These are phyloP conservation scores for Cladosporium colombiae DNA, from an alignment of 2,329 filamentous ascomycete genomes.

Conservation along the genomic window DNA sequence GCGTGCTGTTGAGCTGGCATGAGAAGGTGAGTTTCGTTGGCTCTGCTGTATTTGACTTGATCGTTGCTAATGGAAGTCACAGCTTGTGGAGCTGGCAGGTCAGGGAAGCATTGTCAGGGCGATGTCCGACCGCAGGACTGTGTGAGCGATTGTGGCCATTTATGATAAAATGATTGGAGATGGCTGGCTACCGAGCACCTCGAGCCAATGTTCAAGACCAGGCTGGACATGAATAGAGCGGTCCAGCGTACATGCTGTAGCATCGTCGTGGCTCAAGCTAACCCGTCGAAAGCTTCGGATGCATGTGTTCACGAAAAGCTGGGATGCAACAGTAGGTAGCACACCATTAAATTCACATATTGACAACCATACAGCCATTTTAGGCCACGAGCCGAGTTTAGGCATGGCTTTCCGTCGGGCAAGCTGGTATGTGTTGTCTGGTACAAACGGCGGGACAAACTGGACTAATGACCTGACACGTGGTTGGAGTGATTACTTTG, in stretches of 20 bases:
- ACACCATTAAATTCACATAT: not conserved
- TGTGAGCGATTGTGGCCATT: conserved; percentile 51
- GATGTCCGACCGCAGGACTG: conserved; percentile 94
- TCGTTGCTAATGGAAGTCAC: conserved; percentile 15
- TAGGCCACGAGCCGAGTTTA: not conserved
- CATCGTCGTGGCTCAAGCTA: not conserved
- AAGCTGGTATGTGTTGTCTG: not conserved
- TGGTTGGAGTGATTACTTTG: not conserved
- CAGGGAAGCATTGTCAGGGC: conserved; percentile 85
- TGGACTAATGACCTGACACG: not conserved
- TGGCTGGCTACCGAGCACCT: not conserved
- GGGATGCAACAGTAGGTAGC: not conserved
- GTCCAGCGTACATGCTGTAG: not conserved
- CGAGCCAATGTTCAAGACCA: not conserved
- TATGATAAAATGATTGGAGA: not conserved
- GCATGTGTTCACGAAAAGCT: not conserved
- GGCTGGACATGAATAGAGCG: not conserved
- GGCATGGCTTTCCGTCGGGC: not conserved
- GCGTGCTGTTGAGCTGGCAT: conserved; percentile 95
- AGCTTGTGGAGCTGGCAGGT: conserved; percentile 87
- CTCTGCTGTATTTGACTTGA: not conserved
- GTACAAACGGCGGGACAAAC: not conserved
- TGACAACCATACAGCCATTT: not conserved
- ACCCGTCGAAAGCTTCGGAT: not conserved
- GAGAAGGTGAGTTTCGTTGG: conserved; percentile 65